Percentiles rank a stretch among this genome's conserved stretches.
Evolutionary conservation across 148 eudicot species (phyloP).

Genomic region (Camellia lanceoleosa): DNA sequence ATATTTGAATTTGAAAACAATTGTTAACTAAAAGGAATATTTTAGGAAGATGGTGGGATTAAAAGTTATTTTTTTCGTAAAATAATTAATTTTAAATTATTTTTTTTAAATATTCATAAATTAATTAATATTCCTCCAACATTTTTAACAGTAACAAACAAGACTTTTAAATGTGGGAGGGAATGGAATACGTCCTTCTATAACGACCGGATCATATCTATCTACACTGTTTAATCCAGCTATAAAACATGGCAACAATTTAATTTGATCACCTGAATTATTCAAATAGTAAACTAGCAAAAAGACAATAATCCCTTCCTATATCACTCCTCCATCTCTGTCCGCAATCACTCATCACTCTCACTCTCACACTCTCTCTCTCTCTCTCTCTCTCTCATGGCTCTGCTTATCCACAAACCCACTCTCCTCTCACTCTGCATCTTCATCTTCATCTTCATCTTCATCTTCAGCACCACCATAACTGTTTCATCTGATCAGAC

Average conservation of each 20-base stretch:
- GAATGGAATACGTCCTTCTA: too few species aligned
- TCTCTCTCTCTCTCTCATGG: slow-evolving; percentile 17
- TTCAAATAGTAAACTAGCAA: background rate
- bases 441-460: slow-evolving; percentile 12
- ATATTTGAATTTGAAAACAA: too few species aligned
- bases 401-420: slow-evolving; percentile 14
- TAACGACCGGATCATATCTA: slow-evolving; percentile 11
- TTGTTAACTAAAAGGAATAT: too few species aligned
- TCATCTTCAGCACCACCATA: slow-evolving; percentile 19
- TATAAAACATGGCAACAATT: background rate
- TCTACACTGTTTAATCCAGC: too few species aligned
- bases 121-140: too few species aligned
- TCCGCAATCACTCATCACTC: background rate
- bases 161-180: too few species aligned
- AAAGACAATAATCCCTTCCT: slow-evolving; percentile 5
- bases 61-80: too few species aligned
- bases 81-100: too few species aligned
- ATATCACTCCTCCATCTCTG: background rate
- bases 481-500: slow-evolving; percentile 19
- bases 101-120: too few species aligned
- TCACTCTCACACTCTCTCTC: slow-evolving; percentile 11
- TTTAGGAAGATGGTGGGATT: too few species aligned
- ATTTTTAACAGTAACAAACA: too few species aligned
- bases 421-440: background rate
- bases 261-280: background rate